These are phyloP conservation scores for Telfairia occidentalis DNA, from an alignment of 331 rosid species.

Conservation along the genomic window DNA sequence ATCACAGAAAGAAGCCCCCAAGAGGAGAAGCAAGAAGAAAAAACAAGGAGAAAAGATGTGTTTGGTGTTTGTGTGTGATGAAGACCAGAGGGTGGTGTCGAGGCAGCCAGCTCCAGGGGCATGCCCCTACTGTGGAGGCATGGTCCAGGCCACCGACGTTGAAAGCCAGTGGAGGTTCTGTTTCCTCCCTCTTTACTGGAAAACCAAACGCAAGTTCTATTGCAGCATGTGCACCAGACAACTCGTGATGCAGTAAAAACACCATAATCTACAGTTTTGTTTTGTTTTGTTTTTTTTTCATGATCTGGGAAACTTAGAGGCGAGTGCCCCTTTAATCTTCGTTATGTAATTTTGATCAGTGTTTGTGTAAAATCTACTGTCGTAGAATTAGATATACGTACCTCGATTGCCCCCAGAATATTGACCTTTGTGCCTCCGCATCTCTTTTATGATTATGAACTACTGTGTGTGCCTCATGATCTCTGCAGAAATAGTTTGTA, in stretches of 20 bases:
- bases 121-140: constrained; percentile 76
- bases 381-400: not conserved
- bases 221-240: constrained; percentile 26
- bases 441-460: not conserved
- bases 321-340: not conserved
- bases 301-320: not conserved
- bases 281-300: not conserved
- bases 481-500: not conserved
- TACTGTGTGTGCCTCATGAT: not conserved
- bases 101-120: constrained; percentile 68
- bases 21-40: not conserved
- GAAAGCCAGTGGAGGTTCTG: constrained; percentile 41
- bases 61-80: constrained; percentile 69
- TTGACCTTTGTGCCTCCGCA: not conserved
- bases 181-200: constrained; percentile 37
- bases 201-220: constrained; percentile 36
- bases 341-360: not conserved
- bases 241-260: constrained; percentile 20
- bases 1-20: not conserved
- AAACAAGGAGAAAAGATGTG: constrained; percentile 34
- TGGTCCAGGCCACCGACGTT: constrained; percentile 54
- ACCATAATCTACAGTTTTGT: too few species aligned
- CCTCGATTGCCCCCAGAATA: not conserved
- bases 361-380: not conserved
- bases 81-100: constrained; percentile 50